Base-by-base conservation (phyloP, 768 basidiomycete species). In the Rickenella mellea region DNA sequence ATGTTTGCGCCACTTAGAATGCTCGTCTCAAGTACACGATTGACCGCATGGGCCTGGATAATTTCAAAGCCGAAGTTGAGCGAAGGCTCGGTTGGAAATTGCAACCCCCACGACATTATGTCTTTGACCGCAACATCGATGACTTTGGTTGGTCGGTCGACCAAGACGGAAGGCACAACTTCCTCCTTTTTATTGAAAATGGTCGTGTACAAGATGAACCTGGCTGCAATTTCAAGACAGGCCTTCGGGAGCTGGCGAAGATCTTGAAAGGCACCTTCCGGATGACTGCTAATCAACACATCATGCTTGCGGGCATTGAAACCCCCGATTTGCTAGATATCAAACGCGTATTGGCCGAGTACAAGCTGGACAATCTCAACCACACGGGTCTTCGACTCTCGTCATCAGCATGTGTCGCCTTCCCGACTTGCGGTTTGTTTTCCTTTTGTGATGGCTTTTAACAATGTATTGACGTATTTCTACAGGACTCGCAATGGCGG, bases 141-240 rank as follows among this genome's bases (percentile, higher is more conserved):
- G 82, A 93, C 57, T 98, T 78, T 51, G 96, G 96, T 32, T 99
- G 96, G 96, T 66, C 76, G 42, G 82, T 76, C 14, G 91, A 90
- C 40, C 71, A 83, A 54, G 81, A 97, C 53, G 92, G 91, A 46
- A 78, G 71, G 50, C 83, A 91, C 55, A 91, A 98, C 61, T 92
- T 91, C 62, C 90, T 83, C 39, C 69, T 84, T 61, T 98, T 92
- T 63, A 85, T 99, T 59, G 96, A 99, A 68, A 99, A 99, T 55
- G 94, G 96, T 15, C 87, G 94, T 17, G 76, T 99, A n/a, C 82
- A 91, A 61, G 92, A 98, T 61, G 90, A 92, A 60, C 82, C 90
- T 10, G 86, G 75, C 17, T 75, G 77, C 41, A 79, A 88, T 49
- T 97, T 89, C 79, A 97, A 98, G 73, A 80, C 85, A 5, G 93